Evolutionary conservation across 2,329 filamentous ascomycete genomes (phyloP).

Genomic region (Didymella pomorum): DNA sequence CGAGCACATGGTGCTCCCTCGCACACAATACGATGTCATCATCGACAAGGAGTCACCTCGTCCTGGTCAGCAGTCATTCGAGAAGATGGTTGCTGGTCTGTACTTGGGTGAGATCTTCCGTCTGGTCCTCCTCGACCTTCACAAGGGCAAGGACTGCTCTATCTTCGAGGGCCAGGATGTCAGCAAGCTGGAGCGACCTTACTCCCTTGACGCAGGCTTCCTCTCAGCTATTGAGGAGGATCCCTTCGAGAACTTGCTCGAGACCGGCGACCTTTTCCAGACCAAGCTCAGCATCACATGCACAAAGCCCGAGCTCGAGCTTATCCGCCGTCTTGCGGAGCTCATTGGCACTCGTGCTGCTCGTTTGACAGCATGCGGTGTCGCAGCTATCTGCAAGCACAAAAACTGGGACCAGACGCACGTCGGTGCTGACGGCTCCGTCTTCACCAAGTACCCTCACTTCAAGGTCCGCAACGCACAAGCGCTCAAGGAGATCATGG

Average conservation of each 20-base stretch:
- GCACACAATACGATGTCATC: slow-evolving; percentile 83
- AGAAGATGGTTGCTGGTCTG: slow-evolving; percentile 96
- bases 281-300: slow-evolving; percentile 75
- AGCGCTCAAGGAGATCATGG: slow-evolving; percentile 92
- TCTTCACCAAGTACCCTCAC: slow-evolving; percentile 99
- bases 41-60: slow-evolving; percentile 92
- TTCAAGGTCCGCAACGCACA: slow-evolving; percentile 93
- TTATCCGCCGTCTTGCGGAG: slow-evolving; percentile 87
- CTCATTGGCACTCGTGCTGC: slow-evolving; percentile 94
- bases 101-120: slow-evolving; percentile 97
- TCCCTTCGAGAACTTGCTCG: slow-evolving; percentile 91
- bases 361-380: slow-evolving; percentile 90
- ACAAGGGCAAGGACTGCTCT: slow-evolving; percentile 68
- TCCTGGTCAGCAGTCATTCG: slow-evolving; percentile 92
- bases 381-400: slow-evolving; percentile 96
- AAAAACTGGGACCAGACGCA: slow-evolving; percentile 88
- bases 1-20: slow-evolving; percentile 85
- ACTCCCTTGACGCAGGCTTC: slow-evolving; percentile 92
- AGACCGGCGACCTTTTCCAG: slow-evolving; percentile 84
- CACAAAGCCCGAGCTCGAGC: slow-evolving; percentile 81
- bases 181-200: slow-evolving; percentile 80
- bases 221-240: slow-evolving; percentile 93
- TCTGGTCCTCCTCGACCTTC: slow-evolving; percentile 81
- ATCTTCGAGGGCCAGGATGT: slow-evolving; percentile 89
- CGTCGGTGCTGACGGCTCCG: slow-evolving; percentile 94